A percentile compares a stretch with the other conserved stretches of the same genome.
phyloP scores from a whole-genome alignment of 202 grass and related monocot species.

The Thinopyrum obtusiflorum region DNA sequence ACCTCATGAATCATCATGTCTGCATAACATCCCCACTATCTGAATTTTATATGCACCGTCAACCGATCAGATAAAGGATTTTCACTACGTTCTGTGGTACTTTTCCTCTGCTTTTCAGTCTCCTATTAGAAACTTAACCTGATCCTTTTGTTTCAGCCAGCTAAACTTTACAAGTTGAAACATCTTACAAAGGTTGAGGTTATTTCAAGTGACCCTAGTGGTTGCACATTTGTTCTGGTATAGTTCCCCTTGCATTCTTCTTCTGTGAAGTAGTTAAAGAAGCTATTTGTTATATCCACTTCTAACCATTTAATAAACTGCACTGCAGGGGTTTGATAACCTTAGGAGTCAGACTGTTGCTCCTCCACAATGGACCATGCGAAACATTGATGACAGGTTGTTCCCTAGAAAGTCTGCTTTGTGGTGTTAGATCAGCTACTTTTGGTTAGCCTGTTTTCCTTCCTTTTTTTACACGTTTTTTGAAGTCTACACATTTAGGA shows the following conservation, averaged over 20 bases:
- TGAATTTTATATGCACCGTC: neutral
- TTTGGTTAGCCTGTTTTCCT: constrained; percentile 22
- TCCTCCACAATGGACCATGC: constrained; percentile 97
- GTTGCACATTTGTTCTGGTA: constrained; percentile 99
- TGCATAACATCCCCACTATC: neutral
- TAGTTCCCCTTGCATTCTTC: constrained; percentile 24
- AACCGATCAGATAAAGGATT: neutral
- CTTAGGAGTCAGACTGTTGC: constrained; percentile 90
- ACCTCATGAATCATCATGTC: constrained; percentile 17
- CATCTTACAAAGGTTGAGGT: constrained; percentile 98
- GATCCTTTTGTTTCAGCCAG: constrained; percentile 52
- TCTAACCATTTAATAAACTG: constrained; percentile 24
- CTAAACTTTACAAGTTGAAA: constrained; percentile 99
- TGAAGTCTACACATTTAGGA: constrained; percentile 19
- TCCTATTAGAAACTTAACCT: constrained; percentile 26
- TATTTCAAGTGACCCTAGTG: constrained; percentile 89
- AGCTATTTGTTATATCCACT: constrained; percentile 21
- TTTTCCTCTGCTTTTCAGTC: constrained; percentile 3
- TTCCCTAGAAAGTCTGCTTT: constrained; percentile 47
- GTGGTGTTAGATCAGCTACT: constrained; percentile 29
- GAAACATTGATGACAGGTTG: constrained; percentile 96
- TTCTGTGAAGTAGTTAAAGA: constrained; percentile 23
- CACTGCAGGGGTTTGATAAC: constrained; percentile 89
- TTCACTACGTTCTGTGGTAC: neutral
- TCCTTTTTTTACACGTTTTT: constrained; percentile 12